These are phyloP conservation scores for Effrenium voratum DNA, from an alignment of 73 alveolate species.

Conservation along the genomic window DNA sequence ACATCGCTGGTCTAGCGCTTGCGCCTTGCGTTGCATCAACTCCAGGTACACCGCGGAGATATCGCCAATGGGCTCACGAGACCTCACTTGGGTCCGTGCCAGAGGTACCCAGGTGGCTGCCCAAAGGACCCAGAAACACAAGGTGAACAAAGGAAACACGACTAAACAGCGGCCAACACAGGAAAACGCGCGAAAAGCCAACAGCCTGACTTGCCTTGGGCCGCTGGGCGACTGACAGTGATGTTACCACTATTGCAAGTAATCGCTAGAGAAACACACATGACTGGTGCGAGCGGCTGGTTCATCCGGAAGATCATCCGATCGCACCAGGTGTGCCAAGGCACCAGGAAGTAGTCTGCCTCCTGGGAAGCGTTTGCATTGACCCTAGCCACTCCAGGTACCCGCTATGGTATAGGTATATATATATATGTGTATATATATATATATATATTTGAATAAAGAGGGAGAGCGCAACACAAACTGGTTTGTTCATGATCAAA, in stretches of 20 bases:
- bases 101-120: background rate
- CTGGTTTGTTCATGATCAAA: no score
- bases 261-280: background rate
- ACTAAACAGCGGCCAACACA: no score
- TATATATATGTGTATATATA: no score
- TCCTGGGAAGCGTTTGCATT: constrained; percentile 49
- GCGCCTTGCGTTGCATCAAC: constrained; percentile 64
- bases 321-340: constrained; percentile 91
- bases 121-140: background rate
- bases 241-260: background rate
- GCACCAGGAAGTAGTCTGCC: constrained; percentile 81
- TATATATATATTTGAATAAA: no score
- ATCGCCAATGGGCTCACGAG: constrained; percentile 80
- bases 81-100: background rate
- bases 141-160: no score
- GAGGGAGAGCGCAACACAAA: no score
- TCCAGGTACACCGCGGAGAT: constrained; percentile 71
- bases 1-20: no score
- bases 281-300: constrained; percentile 6
- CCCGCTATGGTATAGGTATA: no score
- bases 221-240: background rate
- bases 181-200: no score
- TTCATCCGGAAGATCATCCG: constrained; percentile 90
- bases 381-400: no score
- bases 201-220: no score